These are phyloP conservation scores for Russula vinacea DNA, from an alignment of 768 basidiomycete genomes.

Conservation along the genomic window DNA sequence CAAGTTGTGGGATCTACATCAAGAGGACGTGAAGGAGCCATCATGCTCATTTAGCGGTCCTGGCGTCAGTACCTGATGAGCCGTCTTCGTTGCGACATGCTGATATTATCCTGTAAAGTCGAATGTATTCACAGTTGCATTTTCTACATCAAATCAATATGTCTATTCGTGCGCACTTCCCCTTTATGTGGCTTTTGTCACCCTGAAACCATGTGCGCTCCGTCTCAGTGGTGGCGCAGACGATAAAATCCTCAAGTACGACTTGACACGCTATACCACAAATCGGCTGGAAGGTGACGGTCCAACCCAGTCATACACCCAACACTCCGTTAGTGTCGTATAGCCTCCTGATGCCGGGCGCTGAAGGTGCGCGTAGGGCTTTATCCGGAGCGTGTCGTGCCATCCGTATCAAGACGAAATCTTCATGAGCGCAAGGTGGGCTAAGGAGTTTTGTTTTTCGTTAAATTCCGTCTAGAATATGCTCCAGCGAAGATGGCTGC, in stretches of 20 bases:
- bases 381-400: conserved; percentile 59
- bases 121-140: conserved; percentile 68
- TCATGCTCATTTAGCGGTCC: conserved; percentile 35
- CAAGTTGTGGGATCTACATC: conserved; percentile 40
- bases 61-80: conserved; percentile 29
- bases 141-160: conserved; percentile 63
- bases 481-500: conserved; percentile 63
- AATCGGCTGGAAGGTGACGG: conserved; percentile 1
- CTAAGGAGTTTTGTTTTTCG: not conserved
- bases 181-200: not conserved
- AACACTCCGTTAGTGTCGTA: conserved; percentile 31
- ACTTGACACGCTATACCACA: conserved; percentile 22
- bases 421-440: conserved; percentile 66
- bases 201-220: not conserved
- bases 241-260: conserved; percentile 22
- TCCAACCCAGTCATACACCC: conserved; percentile 20
- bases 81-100: not conserved
- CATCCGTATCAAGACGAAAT: conserved; percentile 68
- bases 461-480: not conserved
- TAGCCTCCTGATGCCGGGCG: conserved; percentile 7
- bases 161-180: conserved; percentile 57
- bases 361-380: conserved; percentile 46
- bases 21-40: conserved; percentile 34
- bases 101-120: conserved; percentile 41
- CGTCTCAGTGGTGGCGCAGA: conserved; percentile 25